Percentiles rank a stretch among this genome's conserved stretches.
Conservation (phyloP, 176 grass and related monocot species). For the Secale cereale region DNA sequence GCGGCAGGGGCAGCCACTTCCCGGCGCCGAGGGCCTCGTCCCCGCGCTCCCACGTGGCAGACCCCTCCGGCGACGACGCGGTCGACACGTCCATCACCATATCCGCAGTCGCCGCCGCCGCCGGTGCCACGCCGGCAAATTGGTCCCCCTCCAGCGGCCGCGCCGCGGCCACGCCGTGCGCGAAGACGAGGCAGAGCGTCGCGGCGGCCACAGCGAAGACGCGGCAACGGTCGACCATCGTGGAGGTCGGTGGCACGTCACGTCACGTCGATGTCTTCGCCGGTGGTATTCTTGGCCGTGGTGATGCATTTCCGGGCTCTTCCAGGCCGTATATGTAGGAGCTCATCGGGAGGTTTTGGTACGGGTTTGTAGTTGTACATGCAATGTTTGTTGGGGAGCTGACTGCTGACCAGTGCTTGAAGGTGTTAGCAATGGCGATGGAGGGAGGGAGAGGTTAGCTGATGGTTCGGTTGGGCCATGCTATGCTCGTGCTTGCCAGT, state of each 20-base stretch:
- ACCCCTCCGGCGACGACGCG: constrained; percentile 16
- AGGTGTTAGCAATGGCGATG: neutral
- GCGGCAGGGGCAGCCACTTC: constrained; percentile 44
- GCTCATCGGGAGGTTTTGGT: constrained; percentile 23
- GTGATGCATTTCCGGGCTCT: neutral
- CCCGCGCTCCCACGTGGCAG: neutral
- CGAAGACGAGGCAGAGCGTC: neutral
- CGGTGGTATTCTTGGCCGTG: neutral
- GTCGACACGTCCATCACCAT: neutral
- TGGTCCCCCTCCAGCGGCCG: neutral
- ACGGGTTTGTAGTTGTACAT: neutral
- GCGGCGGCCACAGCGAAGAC: neutral
- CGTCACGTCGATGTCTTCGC: neutral
- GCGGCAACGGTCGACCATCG: neutral
- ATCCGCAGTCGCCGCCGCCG: neutral
- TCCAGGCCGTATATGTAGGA: neutral
- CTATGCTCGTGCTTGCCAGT: constrained; percentile 9
- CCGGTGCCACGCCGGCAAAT: neutral
- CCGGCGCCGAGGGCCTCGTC: neutral
- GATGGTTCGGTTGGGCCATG: constrained; percentile 25
- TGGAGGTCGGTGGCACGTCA: neutral
- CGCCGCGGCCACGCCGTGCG: neutral
- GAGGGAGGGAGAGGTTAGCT: neutral
- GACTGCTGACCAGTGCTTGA: constrained; percentile 11
- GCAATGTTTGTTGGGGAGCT: neutral